Conservation (phyloP, 2,329 filamentous ascomycete species). For the Microthyrium microscopicum region DNA sequence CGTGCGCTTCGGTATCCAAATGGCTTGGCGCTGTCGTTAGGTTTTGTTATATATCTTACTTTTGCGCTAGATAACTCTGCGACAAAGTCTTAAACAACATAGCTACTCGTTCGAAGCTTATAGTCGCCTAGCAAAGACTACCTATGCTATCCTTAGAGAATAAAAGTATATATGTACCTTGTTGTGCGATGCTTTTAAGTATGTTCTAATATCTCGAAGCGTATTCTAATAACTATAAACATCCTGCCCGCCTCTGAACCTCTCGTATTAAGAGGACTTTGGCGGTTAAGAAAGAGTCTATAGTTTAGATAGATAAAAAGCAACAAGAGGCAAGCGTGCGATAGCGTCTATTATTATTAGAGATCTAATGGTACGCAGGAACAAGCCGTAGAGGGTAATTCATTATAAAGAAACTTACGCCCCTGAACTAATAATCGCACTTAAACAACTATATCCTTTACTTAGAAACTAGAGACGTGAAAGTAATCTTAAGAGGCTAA, state of each 20-base stretch:
- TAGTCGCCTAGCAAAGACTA: conserved; percentile 9
- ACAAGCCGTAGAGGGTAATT: conserved; percentile 6
- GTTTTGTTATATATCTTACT: conserved; percentile 8
- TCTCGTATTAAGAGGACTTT: conserved; percentile 8
- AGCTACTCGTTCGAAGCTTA: conserved; percentile 9
- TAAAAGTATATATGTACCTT: conserved; percentile 7
- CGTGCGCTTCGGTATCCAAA: conserved; percentile 8
- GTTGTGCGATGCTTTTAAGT: conserved; percentile 5
- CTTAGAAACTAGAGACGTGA: conserved; percentile 8
- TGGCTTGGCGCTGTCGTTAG: conserved; percentile 10
- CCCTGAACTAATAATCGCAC: conserved; percentile 7
- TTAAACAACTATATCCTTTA: conserved; percentile 7
- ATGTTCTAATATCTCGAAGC: conserved; percentile 10
- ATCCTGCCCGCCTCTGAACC: conserved; percentile 6
- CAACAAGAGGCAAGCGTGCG: conserved; percentile 8
- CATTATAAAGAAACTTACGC: conserved; percentile 8
- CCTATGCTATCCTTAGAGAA: conserved; percentile 7
- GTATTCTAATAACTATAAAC: conserved; percentile 6
- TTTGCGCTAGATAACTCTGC: conserved; percentile 10
- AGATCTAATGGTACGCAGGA: conserved; percentile 7
- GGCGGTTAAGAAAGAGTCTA: conserved; percentile 8
- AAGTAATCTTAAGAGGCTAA: conserved; percentile 7
- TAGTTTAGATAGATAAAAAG: conserved; percentile 7
- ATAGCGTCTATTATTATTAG: conserved; percentile 7
- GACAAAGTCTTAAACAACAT: conserved; percentile 10